Evolutionary conservation across 306 rosid genomes (phyloP).

Genomic region (Malus sieversii): DNA sequence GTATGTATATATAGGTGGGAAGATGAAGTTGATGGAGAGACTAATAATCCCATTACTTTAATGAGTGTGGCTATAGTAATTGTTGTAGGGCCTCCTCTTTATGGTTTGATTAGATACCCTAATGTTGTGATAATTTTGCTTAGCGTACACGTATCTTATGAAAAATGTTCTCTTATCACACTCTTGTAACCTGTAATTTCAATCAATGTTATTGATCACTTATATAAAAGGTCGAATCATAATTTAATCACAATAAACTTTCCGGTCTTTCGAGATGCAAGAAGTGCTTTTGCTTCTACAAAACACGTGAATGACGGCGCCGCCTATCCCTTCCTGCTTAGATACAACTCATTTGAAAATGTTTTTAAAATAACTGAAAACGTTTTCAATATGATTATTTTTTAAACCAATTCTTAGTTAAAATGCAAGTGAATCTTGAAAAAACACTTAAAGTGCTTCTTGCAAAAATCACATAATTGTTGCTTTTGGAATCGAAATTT

Average conservation of each 20-base stretch:
- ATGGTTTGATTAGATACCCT: background rate
- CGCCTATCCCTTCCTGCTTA: no score
- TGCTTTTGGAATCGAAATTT: no score
- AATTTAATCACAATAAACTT: background rate
- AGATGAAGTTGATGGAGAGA: background rate
- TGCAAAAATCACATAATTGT: no score
- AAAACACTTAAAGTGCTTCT: no score
- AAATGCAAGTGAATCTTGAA: no score
- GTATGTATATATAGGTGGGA: background rate
- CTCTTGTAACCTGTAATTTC: accelerated
- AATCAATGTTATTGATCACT: no score
- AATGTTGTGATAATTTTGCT: background rate
- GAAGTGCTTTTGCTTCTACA: background rate
- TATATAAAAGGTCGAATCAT: background rate
- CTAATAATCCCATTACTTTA: background rate
- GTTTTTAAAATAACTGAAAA: no score
- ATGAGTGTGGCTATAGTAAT: background rate
- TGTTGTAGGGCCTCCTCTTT: background rate
- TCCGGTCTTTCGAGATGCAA: background rate
- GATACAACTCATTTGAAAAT: no score
- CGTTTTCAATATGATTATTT: no score
- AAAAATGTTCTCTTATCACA: background rate
- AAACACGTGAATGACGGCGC: no score
- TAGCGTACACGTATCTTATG: background rate
- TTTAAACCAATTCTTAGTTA: no score